Evolutionary conservation across 192 early-diverging fungal genomes (phyloP).

Genomic region (Diversispora eburnea): DNA sequence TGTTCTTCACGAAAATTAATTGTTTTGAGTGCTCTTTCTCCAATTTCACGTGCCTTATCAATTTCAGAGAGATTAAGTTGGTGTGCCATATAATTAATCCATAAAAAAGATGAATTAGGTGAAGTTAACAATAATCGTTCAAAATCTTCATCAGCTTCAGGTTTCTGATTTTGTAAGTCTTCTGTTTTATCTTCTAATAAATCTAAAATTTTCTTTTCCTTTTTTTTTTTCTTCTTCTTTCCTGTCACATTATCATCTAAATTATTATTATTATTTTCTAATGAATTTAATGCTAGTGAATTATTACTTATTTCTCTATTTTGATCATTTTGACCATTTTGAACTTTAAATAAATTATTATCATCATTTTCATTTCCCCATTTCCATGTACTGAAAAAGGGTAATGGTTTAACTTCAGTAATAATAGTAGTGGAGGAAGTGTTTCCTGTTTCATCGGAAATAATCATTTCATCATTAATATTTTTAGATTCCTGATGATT

Average conservation of each 20-base stretch:
- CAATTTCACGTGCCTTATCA: constrained; percentile 87
- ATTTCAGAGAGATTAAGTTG: constrained; percentile 92
- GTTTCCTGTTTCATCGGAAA: constrained; percentile 34
- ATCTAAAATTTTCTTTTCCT: constrained; percentile 27
- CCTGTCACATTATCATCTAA: constrained; percentile 37
- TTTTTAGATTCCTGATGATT: not conserved
- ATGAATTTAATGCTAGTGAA: too few relatives aligned
- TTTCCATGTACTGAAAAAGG: constrained; percentile 41
- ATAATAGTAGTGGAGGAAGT: constrained; percentile 29
- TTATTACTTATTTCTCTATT: not conserved
- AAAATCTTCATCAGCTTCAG: constrained; percentile 79
- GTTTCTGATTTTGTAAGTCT: constrained; percentile 62
- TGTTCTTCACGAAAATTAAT: constrained; percentile 90
- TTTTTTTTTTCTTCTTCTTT: constrained; percentile 51
- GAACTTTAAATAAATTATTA: not conserved
- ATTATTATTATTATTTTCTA: constrained; percentile 28
- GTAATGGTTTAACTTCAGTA: constrained; percentile 28
- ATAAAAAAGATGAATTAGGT: constrained; percentile 94
- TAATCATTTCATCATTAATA: constrained; percentile 24
- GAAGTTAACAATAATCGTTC: constrained; percentile 91
- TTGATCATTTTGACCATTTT: not conserved
- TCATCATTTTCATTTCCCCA: constrained; percentile 31
- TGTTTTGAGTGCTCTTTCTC: constrained; percentile 89
- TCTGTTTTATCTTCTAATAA: constrained; percentile 57
- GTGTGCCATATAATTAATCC: constrained; percentile 99